These are phyloP conservation scores for Naganishia antarctica DNA, from an alignment of 768 basidiomycete genomes.

Conservation along the genomic window DNA sequence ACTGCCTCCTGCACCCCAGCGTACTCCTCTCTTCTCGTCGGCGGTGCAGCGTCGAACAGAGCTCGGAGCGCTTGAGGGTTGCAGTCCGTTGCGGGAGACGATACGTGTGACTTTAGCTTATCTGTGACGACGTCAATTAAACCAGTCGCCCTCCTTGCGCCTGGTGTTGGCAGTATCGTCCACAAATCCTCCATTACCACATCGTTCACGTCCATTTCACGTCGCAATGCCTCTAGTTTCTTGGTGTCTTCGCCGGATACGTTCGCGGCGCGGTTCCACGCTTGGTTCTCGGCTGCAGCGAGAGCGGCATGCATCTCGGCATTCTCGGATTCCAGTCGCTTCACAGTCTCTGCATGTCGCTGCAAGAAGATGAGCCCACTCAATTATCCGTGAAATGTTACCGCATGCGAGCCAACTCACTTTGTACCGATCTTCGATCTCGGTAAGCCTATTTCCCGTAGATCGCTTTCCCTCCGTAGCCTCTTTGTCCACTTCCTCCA, in stretches of 20 bases:
- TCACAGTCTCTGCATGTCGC: conserved; percentile 13
- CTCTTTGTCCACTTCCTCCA: conserved; percentile 29
- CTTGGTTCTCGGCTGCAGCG: conserved; percentile 14
- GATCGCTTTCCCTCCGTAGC: conserved; percentile 28
- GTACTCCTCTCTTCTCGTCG: conserved; percentile 42
- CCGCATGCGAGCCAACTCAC: neutral
- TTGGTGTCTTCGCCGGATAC: conserved; percentile 4
- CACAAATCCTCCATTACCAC: conserved; percentile 69
- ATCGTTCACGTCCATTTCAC: conserved; percentile 59
- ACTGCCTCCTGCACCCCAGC: conserved; percentile 75
- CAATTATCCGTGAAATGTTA: neutral
- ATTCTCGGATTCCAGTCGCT: conserved; percentile 21
- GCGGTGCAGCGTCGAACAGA: conserved; percentile 58
- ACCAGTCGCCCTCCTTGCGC: conserved; percentile 60
- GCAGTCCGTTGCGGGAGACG: conserved; percentile 60
- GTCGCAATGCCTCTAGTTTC: conserved; percentile 38
- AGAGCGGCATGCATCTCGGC: conserved; percentile 16
- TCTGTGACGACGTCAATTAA: conserved; percentile 50
- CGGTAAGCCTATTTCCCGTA: conserved; percentile 24
- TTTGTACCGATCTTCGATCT: conserved; percentile 21
- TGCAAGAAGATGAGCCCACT: neutral
- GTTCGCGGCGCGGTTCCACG: conserved; percentile 27
- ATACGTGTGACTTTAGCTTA: conserved; percentile 39
- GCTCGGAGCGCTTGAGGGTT: conserved; percentile 80
- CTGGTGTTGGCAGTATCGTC: conserved; percentile 75